phyloP scores from a whole-genome alignment of 2,329 filamentous ascomycete genomes.

The Dothideomycetes sp. region DNA sequence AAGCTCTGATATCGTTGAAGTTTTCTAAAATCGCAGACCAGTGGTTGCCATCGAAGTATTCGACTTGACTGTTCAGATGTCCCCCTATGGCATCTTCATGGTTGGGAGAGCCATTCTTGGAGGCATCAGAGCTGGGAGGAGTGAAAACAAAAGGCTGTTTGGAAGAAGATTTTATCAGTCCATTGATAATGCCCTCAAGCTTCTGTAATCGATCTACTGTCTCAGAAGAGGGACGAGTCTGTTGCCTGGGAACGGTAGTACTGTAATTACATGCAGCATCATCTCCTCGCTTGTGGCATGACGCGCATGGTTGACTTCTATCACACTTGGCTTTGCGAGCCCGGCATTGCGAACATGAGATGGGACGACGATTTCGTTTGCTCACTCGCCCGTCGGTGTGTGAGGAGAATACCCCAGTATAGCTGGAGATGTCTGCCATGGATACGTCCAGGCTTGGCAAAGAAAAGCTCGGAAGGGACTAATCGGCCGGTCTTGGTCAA shows the following conservation, averaged over 20 bases:
- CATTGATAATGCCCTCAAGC: constrained; percentile 11
- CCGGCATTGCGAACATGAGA: constrained; percentile 5
- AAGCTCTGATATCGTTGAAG: constrained; percentile 5
- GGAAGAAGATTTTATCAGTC: constrained; percentile 1
- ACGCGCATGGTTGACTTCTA: constrained; percentile 4
- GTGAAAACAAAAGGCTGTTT: background rate
- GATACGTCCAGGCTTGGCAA: background rate
- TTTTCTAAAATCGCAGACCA: constrained; percentile 12
- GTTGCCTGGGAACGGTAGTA: background rate
- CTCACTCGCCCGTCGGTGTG: constrained; percentile 2
- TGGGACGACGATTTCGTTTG: constrained; percentile 9
- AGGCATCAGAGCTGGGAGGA: background rate
- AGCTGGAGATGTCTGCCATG: background rate
- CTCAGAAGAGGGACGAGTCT: background rate
- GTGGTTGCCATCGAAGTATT: constrained; percentile 9
- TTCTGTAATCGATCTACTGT: constrained; percentile 6
- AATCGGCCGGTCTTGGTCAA: too few relatives aligned
- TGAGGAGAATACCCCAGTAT: background rate
- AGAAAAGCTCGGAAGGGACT: too few relatives aligned
- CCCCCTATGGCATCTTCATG: background rate
- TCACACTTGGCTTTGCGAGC: constrained; percentile 10
- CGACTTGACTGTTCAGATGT: constrained; percentile 4
- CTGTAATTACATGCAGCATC: background rate
- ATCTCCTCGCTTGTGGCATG: constrained; percentile 5
- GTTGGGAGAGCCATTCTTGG: background rate